phyloP scores from a whole-genome alignment of 2,329 filamentous ascomycete genomes.

The Magnaporthales sp. region DNA sequence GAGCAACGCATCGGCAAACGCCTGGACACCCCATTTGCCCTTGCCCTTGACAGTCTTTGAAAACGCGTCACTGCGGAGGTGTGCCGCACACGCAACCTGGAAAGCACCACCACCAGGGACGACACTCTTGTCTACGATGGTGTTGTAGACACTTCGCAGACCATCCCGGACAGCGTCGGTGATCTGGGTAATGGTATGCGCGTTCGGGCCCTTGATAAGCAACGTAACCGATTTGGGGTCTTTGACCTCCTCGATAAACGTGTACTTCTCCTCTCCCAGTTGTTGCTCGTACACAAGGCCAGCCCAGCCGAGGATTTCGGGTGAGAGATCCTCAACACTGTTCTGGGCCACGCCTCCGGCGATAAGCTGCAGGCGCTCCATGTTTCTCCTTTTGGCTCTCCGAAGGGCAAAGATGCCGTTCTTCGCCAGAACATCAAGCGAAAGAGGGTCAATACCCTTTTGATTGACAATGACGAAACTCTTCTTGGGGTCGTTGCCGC shows the following conservation, averaged over 20 bases:
- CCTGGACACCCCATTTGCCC: conserved; percentile 89
- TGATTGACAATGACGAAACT: conserved; percentile 98
- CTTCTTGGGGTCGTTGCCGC: conserved; percentile 87
- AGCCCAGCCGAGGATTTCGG: conserved; percentile 89
- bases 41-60: conserved; percentile 92
- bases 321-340: conserved; percentile 85
- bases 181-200: conserved; percentile 93
- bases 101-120: conserved; percentile 92
- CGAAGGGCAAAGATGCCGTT: conserved; percentile 94
- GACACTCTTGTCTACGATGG: conserved; percentile 96
- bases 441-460: conserved; percentile 96
- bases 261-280: conserved; percentile 97
- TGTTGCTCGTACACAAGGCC: conserved; percentile 96
- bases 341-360: conserved; percentile 90
- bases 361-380: conserved; percentile 94
- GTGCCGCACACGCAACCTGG: conserved; percentile 84
- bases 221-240: conserved; percentile 96
- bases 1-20: conserved; percentile 89
- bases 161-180: conserved; percentile 95
- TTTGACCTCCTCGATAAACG: conserved; percentile 97
- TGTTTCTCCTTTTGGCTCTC: conserved; percentile 94
- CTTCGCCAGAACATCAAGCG: conserved; percentile 92
- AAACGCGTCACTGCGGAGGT: conserved; percentile 81
- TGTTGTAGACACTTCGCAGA: conserved; percentile 95
- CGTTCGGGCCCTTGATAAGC: conserved; percentile 95